Conservation (phyloP, 495 filamentous ascomycete genomes). For the Trichoderma virens region DNA sequence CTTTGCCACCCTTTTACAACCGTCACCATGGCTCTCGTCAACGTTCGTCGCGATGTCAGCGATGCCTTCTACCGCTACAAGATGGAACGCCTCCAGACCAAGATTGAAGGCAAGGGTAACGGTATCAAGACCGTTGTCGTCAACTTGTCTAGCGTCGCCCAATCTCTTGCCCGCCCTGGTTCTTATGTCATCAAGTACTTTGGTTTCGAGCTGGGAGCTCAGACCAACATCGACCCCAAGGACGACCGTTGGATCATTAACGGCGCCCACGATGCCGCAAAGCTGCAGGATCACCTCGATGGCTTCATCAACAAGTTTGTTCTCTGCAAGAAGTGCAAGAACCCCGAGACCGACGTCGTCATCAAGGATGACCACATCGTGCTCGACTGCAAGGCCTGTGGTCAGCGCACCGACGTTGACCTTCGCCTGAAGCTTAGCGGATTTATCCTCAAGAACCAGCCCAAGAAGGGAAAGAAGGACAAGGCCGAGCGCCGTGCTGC, state of each 20-base stretch:
- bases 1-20: constrained; percentile 32
- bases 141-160: constrained; percentile 91
- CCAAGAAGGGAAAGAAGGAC: constrained; percentile 88
- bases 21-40: constrained; percentile 62
- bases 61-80: constrained; percentile 99
- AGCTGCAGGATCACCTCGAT: constrained; percentile 97
- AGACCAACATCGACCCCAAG: constrained; percentile 92
- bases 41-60: constrained; percentile 96
- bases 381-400: constrained; percentile 97
- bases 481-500: constrained; percentile 86
- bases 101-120: constrained; percentile 99
- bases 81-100: constrained; percentile 97
- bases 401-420: constrained; percentile 84
- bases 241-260: constrained; percentile 99
- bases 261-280: constrained; percentile 88
- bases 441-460: constrained; percentile 93
- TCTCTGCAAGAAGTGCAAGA: constrained; percentile 99
- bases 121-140: constrained; percentile 95
- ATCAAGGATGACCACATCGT: constrained; percentile 87
- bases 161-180: constrained; percentile 85
- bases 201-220: constrained; percentile 94
- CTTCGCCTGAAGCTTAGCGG: constrained; percentile 90
- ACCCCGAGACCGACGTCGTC: constrained; percentile 91
- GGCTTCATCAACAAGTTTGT: constrained; percentile 98
- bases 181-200: constrained; percentile 99